Evolutionary conservation across 192 early-diverging fungal species (phyloP), one percentile per base, ranked within the genome.

Genomic region (Coemansia sp.): DNA sequence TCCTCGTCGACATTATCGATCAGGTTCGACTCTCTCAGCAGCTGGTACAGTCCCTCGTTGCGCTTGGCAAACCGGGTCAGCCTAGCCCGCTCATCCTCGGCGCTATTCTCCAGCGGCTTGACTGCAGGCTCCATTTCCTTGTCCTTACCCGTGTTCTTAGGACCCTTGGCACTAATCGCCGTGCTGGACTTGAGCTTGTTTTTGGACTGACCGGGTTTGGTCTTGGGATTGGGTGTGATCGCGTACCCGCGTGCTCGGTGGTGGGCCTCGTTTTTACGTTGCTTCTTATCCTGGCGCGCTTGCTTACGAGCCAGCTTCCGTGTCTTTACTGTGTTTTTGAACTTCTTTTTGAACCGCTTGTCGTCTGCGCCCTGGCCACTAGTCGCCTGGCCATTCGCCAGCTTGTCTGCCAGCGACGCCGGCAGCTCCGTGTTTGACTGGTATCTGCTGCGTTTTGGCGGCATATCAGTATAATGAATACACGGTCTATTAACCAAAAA

Each of bases 21-120:
- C 55, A 83, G 42, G 47, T 77, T 75, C 9, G 70, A 73, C 27
- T 73, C 69, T n/a, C 75, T 70, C 13, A 84, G 70, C 46, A 76
- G 56, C 52, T 58, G 57, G 61, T 83, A 84, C 67, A 84, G 68
- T 35, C 73, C 66, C 35, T 81, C 70, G 59, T 84, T 84, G 11
- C 63, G 65, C 66, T 84, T 64, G 5, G 83, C 83, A 73, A 84
- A 83, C 39, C 78, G 78, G 32, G 56, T 58, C 46, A 83, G 57
- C 50, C 65, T 61, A 14, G 62, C 68, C n/a, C 70, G 67, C 19
- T 82, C 78, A 16, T 81, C 74, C 20, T 54, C 22, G 22, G 46
- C 65, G 3, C 35, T 62, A 35, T 19, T 42, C 35, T 24, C 6
- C 19, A 32, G 18, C 18, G 45, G 36, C 29, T 50, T 61, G 50